A percentile compares a stretch with the other conserved stretches of the same genome.
Conservation (phyloP, 768 basidiomycete genomes). For the Grammothele lineata region DNA sequence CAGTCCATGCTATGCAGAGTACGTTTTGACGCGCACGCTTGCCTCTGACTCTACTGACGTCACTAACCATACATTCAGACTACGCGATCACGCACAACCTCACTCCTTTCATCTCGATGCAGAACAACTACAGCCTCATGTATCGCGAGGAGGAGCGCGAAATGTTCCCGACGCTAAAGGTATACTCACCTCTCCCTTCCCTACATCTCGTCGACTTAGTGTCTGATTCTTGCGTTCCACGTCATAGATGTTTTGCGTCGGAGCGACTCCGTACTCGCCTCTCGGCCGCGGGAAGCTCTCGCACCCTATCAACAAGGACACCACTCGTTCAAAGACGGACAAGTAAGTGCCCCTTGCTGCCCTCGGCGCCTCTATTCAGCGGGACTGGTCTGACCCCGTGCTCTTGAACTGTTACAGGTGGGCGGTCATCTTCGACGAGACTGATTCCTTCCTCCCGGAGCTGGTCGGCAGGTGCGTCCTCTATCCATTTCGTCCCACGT, state of each 20-base stretch:
- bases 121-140: slow-evolving; percentile 52
- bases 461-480: too few species aligned
- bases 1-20: slow-evolving; percentile 34
- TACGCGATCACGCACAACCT: slow-evolving; percentile 38
- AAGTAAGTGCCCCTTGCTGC: slow-evolving; percentile 9
- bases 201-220: too few species aligned
- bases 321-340: slow-evolving; percentile 23
- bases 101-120: slow-evolving; percentile 61
- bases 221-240: too few species aligned
- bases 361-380: too few species aligned
- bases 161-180: slow-evolving; percentile 47
- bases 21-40: not conserved
- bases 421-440: slow-evolving; percentile 2
- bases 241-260: slow-evolving; percentile 33
- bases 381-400: not conserved
- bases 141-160: slow-evolving; percentile 62
- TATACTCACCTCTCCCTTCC: slow-evolving; percentile 1
- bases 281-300: slow-evolving; percentile 32
- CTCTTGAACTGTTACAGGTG: not conserved
- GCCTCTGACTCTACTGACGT: slow-evolving; percentile 22
- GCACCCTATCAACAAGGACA: slow-evolving; percentile 23
- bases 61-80: slow-evolving; percentile 19
- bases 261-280: slow-evolving; percentile 38
- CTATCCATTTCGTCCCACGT: not conserved
- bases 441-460: slow-evolving; percentile 15